Base-by-base conservation (phyloP, 2,329 filamentous ascomycete species). In the Neonectria faginata region DNA sequence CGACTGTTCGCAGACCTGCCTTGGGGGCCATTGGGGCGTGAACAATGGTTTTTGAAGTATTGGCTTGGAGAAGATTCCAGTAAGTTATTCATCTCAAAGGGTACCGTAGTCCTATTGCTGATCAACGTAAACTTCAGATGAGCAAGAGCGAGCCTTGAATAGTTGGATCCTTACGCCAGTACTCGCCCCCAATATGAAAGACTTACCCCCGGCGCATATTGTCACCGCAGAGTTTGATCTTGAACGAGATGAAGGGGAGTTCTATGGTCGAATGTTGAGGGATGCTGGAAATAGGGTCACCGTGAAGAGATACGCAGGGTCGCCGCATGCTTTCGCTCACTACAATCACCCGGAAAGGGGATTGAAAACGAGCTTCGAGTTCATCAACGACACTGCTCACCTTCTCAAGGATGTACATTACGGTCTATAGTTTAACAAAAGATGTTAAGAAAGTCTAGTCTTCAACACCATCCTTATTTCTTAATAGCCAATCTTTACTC, bases 151-250 rank as follows among this genome's bases (percentile, higher is more conserved):
- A 12, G 64, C 58, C 20, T 36, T 66, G 33, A 52, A 66, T 12
- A 60, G 14, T 3, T 68, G 66, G 66, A 54, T 66, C 22, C 48
- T 62, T 16, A 68, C 66, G 2, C 70, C 73, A 2, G 70, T 79
- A 0, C 57, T 74, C 3, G 75, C 77, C 7, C 68, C 68, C 5
- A 71, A 71, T 12, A 74, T 78, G 16, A 29, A 60, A 3, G 59
- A 67, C 7, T 53, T 79, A 10, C 73, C 76, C 0, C 72, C 67
- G 2, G 75, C 76, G 1, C 72, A 79, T 11, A 73, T 79, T 9
- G 60, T 79, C 39, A 79, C 77, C 1, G 77, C 78, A 2, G 77
- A 78, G 52, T 77, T 78, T 58, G 77, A 79, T 55, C 57, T 77
- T 6, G 66, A 77, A 55, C 69, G 78, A n/a, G 78, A 79, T 62